A percentile compares a stretch with the other conserved stretches of the same genome.
Evolutionary conservation across 768 basidiomycete species (phyloP).

Genomic region (Boletus subparvulus): DNA sequence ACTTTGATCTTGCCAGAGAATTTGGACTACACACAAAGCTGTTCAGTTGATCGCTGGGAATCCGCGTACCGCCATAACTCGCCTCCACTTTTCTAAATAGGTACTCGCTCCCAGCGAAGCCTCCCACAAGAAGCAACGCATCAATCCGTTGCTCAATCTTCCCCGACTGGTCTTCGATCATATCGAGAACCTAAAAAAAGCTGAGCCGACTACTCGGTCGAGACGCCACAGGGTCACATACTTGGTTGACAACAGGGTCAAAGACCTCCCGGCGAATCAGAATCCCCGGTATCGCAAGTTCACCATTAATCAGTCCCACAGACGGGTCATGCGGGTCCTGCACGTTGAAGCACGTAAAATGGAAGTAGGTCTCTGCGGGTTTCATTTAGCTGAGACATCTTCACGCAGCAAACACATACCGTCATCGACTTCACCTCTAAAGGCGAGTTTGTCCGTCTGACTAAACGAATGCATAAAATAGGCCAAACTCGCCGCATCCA

Average conservation of each 20-base stretch:
- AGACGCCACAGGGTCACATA: constrained; percentile 31
- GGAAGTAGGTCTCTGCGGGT: constrained; percentile 70
- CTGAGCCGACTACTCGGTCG: constrained; percentile 4
- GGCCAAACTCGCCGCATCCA: constrained; percentile 77
- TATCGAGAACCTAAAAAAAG: constrained; percentile 59
- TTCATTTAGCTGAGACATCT: constrained; percentile 9
- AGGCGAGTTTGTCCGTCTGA: constrained; percentile 83
- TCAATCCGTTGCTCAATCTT: constrained; percentile 71
- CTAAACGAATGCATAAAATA: constrained; percentile 90
- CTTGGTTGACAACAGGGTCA: constrained; percentile 82
- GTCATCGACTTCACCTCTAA: constrained; percentile 71
- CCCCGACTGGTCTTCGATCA: constrained; percentile 74
- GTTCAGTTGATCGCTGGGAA: constrained; percentile 10
- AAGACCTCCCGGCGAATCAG: constrained; percentile 81
- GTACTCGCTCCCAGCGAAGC: constrained; percentile 86
- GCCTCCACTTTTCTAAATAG: constrained; percentile 78
- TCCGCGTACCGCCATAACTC: constrained; percentile 21
- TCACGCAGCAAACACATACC: constrained; percentile 41
- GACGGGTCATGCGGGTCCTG: constrained; percentile 78
- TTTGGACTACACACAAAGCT: constrained; percentile 48
- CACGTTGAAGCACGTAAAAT: constrained; percentile 88
- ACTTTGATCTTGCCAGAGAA: constrained; percentile 66
- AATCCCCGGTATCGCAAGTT: constrained; percentile 79
- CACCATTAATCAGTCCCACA: constrained; percentile 80
- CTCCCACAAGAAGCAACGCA: constrained; percentile 86